phyloP scores from a whole-genome alignment of 1,139 yeast genomes.

The Yamadazyma sp. region DNA sequence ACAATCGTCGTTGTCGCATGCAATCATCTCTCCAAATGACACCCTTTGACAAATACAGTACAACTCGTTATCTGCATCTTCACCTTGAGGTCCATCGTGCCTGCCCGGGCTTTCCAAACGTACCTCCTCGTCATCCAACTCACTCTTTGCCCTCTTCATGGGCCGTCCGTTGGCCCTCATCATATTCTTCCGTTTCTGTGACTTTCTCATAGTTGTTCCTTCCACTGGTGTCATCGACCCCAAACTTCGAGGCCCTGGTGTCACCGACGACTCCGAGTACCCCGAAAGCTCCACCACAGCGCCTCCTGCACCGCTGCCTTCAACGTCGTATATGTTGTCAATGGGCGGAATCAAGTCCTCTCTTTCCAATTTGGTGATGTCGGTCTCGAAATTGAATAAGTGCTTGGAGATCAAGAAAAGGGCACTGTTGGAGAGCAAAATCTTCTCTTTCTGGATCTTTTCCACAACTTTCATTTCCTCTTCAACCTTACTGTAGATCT shows the following conservation, averaged over 20 bases:
- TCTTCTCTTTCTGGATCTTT: conserved; percentile 73
- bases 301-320: conserved; percentile 15
- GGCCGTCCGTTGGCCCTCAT: conserved; percentile 25
- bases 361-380: conserved; percentile 70
- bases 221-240: conserved; percentile 21
- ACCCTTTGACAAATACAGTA: conserved; percentile 86
- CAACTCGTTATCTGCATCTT: conserved; percentile 62
- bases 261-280: conserved; percentile 23
- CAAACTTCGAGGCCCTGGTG: conserved; percentile 29
- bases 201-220: conserved; percentile 16
- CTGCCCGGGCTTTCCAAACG: conserved; percentile 5
- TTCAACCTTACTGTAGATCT: conserved; percentile 62
- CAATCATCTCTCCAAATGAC: conserved; percentile 89
- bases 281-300: conserved; percentile 19
- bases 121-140: conserved; percentile 19
- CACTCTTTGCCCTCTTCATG: conserved; percentile 25
- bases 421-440: conserved; percentile 79
- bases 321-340: conserved; percentile 23
- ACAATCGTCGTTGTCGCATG: conserved; percentile 83
- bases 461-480: conserved; percentile 65
- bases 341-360: conserved; percentile 76
- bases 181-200: conserved; percentile 28
- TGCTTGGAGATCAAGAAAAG: conserved; percentile 75
- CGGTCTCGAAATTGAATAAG: conserved; percentile 68
- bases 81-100: conserved; percentile 35